These are phyloP conservation scores for Kitagawia praeruptora DNA, from an alignment of 129 eudicot genomes.

Conservation along the genomic window DNA sequence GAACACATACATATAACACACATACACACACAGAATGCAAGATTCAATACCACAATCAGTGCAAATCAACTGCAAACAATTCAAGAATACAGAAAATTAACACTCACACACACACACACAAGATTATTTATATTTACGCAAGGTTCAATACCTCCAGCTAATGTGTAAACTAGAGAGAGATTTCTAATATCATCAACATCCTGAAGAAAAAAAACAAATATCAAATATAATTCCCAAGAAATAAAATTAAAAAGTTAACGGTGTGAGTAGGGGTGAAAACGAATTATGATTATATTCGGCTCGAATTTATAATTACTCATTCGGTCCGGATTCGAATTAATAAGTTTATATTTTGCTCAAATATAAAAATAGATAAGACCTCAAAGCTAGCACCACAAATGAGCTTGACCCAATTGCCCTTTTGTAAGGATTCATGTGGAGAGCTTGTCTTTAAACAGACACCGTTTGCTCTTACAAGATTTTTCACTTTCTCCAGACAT, in stretches of 20 bases:
- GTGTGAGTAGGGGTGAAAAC: background rate
- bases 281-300: too few relatives aligned
- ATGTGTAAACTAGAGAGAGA: conserved; percentile 83
- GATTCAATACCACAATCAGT: conserved; percentile 51
- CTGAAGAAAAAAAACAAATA: conserved; percentile 19
- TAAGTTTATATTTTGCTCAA: too few relatives aligned
- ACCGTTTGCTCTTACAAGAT: conserved; percentile 30
- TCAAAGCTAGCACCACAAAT: conserved; percentile 98
- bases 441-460: conserved; percentile 44
- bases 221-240: background rate
- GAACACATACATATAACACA: background rate
- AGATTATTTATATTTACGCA: too few relatives aligned
- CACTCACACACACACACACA: background rate
- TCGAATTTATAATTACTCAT: too few relatives aligned
- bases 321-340: too few relatives aligned
- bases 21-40: background rate
- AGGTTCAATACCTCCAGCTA: conserved; percentile 67
- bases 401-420: conserved; percentile 95
- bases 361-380: conserved; percentile 16
- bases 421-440: conserved; percentile 60
- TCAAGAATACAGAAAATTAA: conserved; percentile 1
- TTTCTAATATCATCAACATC: conserved; percentile 82
- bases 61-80: conserved; percentile 56
- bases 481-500: conserved; percentile 51
- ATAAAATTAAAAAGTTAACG: background rate